Evolutionary conservation across 75 land plant species (phyloP).

Genomic region (Pseudotsuga menziesii): DNA sequence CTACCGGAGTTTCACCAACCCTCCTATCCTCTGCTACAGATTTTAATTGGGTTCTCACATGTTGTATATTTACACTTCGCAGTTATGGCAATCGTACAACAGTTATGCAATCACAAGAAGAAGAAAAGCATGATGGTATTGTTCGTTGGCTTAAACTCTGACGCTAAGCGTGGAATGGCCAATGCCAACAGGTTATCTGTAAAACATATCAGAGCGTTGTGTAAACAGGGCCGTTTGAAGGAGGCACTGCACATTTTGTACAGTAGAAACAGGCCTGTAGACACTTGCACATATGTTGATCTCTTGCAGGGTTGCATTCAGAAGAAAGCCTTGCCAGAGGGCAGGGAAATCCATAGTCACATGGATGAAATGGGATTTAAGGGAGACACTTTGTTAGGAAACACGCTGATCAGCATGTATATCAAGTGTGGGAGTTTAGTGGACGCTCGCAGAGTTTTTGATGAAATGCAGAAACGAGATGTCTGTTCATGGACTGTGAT

Average conservation of each 20-base stretch:
- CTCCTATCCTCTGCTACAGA: too few species aligned
- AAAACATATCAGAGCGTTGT: neutral
- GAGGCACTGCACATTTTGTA: neutral
- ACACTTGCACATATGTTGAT: neutral
- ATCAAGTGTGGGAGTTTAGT: slow-evolving; percentile 17
- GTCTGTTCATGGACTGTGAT: slow-evolving; percentile 59
- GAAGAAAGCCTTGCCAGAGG: neutral
- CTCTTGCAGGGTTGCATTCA: neutral
- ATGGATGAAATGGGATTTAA: neutral
- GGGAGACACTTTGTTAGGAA: slow-evolving; percentile 31
- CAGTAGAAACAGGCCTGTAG: neutral
- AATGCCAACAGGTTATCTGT: too few species aligned
- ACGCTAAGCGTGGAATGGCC: too few species aligned
- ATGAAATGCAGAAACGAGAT: slow-evolving; percentile 40
- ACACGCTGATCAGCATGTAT: slow-evolving; percentile 28
- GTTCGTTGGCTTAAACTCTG: too few species aligned
- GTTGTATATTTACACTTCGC: too few species aligned
- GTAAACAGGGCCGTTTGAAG: neutral
- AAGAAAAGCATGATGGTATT: too few species aligned
- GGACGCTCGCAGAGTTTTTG: slow-evolving; percentile 26
- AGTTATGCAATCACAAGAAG: too few species aligned
- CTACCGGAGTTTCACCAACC: too few species aligned
- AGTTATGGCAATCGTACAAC: too few species aligned
- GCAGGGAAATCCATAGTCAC: neutral
- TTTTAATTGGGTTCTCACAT: too few species aligned